Base-by-base conservation (phyloP, 2,329 filamentous ascomycete genomes). In the Neofusicoccum kwambonambiense region DNA sequence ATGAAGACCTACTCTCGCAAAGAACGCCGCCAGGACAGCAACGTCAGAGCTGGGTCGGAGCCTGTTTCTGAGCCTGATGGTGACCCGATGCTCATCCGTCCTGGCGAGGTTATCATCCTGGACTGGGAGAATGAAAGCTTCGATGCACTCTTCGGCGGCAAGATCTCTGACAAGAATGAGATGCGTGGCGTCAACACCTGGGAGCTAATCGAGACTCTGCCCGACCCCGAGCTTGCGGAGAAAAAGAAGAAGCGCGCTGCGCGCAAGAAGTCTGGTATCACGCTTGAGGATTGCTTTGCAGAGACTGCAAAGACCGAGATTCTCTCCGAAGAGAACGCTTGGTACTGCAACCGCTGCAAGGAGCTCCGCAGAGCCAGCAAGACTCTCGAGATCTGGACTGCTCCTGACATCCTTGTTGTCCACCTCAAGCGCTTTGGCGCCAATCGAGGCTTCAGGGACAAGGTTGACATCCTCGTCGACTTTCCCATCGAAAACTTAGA, bases 341-440 rank as follows among this genome's bases (percentile, higher is more conserved):
- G 95, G 95, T 98, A 96, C 75, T 99, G 95, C 74, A 94, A 92
- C 64, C 87, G 92, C 35, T 99, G 95, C 84, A 98, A 98, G 76
- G 92, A 97, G 71, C 90, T 96, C 72, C 88, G 92, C 15, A 89
- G 92, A 66, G 95, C 95, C 19, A 93, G 90, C 79, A 99, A 99
- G 82, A 97, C 95, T 73, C 92, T 99, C 62, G 93, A 98, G 74
- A 86, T 99, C 17, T 99, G 95, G 95, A 97, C 94, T 74, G 90
- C 91, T 2, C 95, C 95, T 0, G 95, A 99, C 76, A 96, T 98
- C 67, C 85, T 99, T 15, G 90, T 98, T 49, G 90, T 97, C 67
- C 95, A 99, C 74, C 84, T 99, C 57, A 99, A 99, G 82, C 88
- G 95, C 6, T 99, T 99, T 76, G 96, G 92, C 74, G 93, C 90